A percentile compares a stretch with the other conserved stretches of the same genome.
Conservation (phyloP, 2,329 filamentous ascomycete species). For the Fusarium coicis region DNA sequence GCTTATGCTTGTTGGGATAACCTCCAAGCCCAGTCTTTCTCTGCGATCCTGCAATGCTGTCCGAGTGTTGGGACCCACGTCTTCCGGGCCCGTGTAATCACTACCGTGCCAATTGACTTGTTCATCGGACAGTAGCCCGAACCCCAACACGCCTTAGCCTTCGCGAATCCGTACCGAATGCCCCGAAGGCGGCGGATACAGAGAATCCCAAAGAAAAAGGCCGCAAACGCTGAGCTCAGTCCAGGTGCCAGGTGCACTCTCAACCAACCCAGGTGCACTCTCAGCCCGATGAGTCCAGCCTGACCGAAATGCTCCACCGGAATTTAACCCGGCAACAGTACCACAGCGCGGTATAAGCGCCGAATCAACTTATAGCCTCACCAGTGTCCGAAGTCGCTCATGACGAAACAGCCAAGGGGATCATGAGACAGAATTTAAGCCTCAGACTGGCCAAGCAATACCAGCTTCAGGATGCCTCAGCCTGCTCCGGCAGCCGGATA, state of each 20-base stretch:
- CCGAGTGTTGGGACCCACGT: slow-evolving; percentile 39
- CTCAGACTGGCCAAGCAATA: slow-evolving; percentile 14
- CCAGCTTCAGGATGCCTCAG: slow-evolving; percentile 2
- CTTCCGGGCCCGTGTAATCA: slow-evolving; percentile 39
- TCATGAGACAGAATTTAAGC: slow-evolving; percentile 8
- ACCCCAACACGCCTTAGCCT: slow-evolving; percentile 40
- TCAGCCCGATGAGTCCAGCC: slow-evolving; percentile 19
- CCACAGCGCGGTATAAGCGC: slow-evolving; percentile 37
- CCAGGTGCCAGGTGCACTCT: slow-evolving; percentile 33
- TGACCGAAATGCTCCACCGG: slow-evolving; percentile 33
- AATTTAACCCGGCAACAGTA: slow-evolving; percentile 38
- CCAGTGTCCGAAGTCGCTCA: slow-evolving; percentile 43
- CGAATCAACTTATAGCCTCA: slow-evolving; percentile 35
- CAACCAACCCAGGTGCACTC: slow-evolving; percentile 22
- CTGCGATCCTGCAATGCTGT: slow-evolving; percentile 21
- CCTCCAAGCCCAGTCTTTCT: slow-evolving; percentile 18
- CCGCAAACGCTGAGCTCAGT: slow-evolving; percentile 34
- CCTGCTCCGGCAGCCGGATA: slow-evolving; percentile 1
- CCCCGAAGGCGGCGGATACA: slow-evolving; percentile 37
- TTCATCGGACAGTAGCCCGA: slow-evolving; percentile 45
- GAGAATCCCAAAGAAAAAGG: slow-evolving; percentile 41
- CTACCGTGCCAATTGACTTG: slow-evolving; percentile 45
- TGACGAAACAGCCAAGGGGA: slow-evolving; percentile 21
- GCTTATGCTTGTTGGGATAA: slow-evolving; percentile 30
- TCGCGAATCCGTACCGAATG: slow-evolving; percentile 35